phyloP scores from a whole-genome alignment of 768 basidiomycete species.

The Hydnomerulius pinastri region DNA sequence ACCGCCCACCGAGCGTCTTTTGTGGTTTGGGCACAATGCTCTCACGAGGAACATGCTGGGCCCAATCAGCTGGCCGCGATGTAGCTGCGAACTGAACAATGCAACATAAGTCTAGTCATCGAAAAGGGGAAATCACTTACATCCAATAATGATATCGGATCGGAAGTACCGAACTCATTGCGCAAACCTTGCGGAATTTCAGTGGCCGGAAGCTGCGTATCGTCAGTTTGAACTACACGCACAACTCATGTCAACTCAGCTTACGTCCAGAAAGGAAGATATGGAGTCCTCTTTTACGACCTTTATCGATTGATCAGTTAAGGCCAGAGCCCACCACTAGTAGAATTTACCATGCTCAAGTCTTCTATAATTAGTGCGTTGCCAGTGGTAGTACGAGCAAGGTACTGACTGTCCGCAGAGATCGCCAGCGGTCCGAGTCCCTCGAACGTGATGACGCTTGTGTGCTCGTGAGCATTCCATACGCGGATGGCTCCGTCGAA shows the following conservation, averaged over 20 bases:
- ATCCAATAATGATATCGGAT: background rate
- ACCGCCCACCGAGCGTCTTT: background rate
- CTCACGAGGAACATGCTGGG: background rate
- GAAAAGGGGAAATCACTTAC: background rate
- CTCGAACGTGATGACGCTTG: conserved; percentile 49
- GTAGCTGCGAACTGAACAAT: background rate
- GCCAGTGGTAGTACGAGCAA: background rate
- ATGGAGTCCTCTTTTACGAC: background rate
- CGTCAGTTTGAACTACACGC: background rate
- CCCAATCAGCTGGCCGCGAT: background rate
- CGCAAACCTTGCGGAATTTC: background rate
- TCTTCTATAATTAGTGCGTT: background rate
- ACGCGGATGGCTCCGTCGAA: conserved; percentile 9
- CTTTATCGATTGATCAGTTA: background rate
- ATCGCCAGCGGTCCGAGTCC: conserved; percentile 52
- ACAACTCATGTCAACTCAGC: background rate
- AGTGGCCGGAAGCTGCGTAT: background rate
- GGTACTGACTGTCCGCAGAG: conserved; percentile 2
- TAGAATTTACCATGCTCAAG: background rate
- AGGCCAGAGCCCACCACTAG: background rate
- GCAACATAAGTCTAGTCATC: background rate
- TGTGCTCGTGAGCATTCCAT: conserved; percentile 9
- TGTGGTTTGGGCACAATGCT: background rate
- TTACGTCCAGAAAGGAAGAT: background rate
- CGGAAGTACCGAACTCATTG: background rate